phyloP scores from a whole-genome alignment of 768 basidiomycete species.

The Chalciporus chontae region DNA sequence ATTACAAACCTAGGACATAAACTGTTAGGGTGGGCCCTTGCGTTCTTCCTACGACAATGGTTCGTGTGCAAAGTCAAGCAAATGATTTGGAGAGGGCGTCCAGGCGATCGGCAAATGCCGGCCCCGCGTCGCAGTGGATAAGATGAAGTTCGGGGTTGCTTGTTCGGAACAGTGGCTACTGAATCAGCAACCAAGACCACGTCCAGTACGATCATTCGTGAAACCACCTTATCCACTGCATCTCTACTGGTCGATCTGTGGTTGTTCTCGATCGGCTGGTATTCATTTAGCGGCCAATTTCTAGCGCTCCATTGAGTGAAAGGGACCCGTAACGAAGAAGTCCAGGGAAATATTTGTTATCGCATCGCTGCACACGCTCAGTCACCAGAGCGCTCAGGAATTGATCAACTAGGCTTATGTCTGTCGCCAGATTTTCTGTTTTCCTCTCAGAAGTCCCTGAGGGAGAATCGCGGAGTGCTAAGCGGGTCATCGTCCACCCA shows the following conservation, averaged over 20 bases:
- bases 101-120: background rate
- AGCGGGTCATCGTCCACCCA: slow-evolving; percentile 61
- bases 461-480: slow-evolving; percentile 46
- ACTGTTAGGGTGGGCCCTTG: background rate
- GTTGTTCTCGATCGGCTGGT: background rate
- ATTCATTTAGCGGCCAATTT: background rate
- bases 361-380: background rate
- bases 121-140: no score
- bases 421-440: slow-evolving; percentile 35
- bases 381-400: background rate
- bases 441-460: slow-evolving; percentile 34
- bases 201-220: slow-evolving; percentile 9
- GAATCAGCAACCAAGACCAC: background rate
- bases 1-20: background rate
- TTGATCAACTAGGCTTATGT: slow-evolving; percentile 14
- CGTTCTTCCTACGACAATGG: background rate
- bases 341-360: background rate
- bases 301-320: background rate
- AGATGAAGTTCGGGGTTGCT: no score
- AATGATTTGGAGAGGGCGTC: no score
- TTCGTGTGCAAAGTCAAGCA: no score
- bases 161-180: background rate
- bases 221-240: background rate
- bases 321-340: background rate
- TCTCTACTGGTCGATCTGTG: background rate